phyloP scores from a whole-genome alignment of 2,329 filamentous ascomycete genomes.

The Pseudogymnoascus destructans region DNA sequence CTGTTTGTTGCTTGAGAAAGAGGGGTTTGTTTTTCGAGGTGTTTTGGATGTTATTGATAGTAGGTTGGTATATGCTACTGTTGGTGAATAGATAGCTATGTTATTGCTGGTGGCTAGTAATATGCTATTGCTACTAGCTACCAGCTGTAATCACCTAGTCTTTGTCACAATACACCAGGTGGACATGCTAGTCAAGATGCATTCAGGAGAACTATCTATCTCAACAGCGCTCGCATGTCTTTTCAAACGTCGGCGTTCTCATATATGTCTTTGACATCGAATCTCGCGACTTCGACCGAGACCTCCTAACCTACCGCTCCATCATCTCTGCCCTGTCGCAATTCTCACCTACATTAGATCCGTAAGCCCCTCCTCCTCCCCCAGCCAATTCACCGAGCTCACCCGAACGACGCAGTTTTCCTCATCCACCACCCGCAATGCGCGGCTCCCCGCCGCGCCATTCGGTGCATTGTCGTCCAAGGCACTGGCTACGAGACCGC shows the following conservation, averaged over 20 bases:
- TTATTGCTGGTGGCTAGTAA: too few relatives aligned
- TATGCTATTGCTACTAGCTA: too few relatives aligned
- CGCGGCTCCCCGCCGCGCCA: conserved; percentile 18
- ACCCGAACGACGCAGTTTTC: conserved; percentile 21
- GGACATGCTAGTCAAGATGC: conserved; percentile 77
- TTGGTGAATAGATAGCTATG: too few relatives aligned
- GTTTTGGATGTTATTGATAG: too few relatives aligned
- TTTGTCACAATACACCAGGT: too few relatives aligned
- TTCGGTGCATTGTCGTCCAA: conserved; percentile 16
- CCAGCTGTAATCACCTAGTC: too few relatives aligned
- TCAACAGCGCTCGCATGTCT: conserved; percentile 90
- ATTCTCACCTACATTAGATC: conserved; percentile 48
- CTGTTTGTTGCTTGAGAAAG: too few relatives aligned
- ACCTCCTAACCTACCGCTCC: conserved; percentile 81
- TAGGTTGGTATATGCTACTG: too few relatives aligned
- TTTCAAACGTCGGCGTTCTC: conserved; percentile 87
- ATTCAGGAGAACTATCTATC: conserved; percentile 96
- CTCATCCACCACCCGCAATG: conserved; percentile 21
- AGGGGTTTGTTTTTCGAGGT: too few relatives aligned
- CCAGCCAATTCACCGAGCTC: conserved; percentile 13
- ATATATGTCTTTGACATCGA: conserved; percentile 99
- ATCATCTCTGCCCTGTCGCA: conserved; percentile 82
- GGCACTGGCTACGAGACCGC: conserved; percentile 11
- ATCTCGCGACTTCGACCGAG: conserved; percentile 83
- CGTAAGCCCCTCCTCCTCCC: conserved; percentile 15